Percentiles rank a stretch among this genome's conserved stretches.
Conservation (phyloP, 441 rosid genomes). For the Pelargonium myrrhifolium region DNA sequence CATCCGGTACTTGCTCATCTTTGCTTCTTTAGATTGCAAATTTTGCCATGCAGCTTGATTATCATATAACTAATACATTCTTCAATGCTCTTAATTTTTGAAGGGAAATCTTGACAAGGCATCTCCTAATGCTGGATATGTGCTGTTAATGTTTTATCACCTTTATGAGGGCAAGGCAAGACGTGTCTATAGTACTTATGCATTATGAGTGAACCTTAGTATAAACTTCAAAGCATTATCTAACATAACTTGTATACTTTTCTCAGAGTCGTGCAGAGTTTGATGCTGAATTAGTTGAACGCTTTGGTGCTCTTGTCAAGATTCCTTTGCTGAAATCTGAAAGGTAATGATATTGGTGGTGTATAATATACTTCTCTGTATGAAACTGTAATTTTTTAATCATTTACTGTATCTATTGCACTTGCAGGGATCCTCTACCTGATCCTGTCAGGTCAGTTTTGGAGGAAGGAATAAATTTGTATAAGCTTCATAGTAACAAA, state of each 20-base stretch:
- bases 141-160: constrained; percentile 89
- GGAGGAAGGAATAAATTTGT: constrained; percentile 78
- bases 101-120: constrained; percentile 92
- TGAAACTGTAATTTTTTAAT: neutral
- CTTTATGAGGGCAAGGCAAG: constrained; percentile 86
- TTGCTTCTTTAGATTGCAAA: constrained; percentile 11
- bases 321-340: constrained; percentile 81
- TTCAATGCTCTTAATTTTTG: constrained; percentile 23
- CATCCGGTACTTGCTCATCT: constrained; percentile 57
- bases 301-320: constrained; percentile 83
- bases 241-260: constrained; percentile 11
- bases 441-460: constrained; percentile 50
- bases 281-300: constrained; percentile 78
- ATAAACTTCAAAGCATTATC: constrained; percentile 3
- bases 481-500: constrained; percentile 55
- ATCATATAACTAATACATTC: constrained; percentile 14
- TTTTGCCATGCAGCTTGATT: constrained; percentile 7
- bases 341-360: constrained; percentile 37
- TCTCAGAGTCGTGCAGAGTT: constrained; percentile 73
- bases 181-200: constrained; percentile 20
- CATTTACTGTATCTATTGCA: constrained; percentile 13
- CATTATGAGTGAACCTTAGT: neutral
- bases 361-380: constrained; percentile 1
- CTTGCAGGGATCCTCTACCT: constrained; percentile 70
- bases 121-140: constrained; percentile 86